A percentile compares a stretch with the other conserved stretches of the same genome.
Conservation (phyloP, 2,329 filamentous ascomycete species). For the Clarireedia homoeocarpa region DNA sequence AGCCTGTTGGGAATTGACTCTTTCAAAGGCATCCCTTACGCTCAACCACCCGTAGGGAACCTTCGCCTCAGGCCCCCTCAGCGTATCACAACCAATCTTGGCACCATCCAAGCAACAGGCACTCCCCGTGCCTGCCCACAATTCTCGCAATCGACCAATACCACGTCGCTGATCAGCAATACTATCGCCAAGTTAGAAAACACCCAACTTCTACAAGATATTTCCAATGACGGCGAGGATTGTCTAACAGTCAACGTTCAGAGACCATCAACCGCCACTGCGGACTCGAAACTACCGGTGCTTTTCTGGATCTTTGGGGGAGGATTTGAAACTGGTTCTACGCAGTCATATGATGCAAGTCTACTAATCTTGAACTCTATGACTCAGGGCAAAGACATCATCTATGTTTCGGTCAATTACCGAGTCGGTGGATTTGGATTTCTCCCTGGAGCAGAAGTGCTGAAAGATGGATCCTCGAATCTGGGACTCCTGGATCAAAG, state of each 20-base stretch:
- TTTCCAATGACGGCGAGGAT: slow-evolving; percentile 24
- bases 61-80: slow-evolving; percentile 36
- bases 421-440: slow-evolving; percentile 69
- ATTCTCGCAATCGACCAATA: slow-evolving; percentile 11
- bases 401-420: slow-evolving; percentile 75
- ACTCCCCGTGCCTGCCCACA: slow-evolving; percentile 31
- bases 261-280: slow-evolving; percentile 32
- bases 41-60: slow-evolving; percentile 33
- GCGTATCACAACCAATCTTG: slow-evolving; percentile 15
- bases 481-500: slow-evolving; percentile 67
- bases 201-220: background rate
- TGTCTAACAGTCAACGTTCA: slow-evolving; percentile 32
- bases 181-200: background rate
- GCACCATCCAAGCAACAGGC: slow-evolving; percentile 22
- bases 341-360: slow-evolving; percentile 42
- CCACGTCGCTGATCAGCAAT: background rate
- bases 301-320: slow-evolving; percentile 32
- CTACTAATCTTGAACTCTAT: slow-evolving; percentile 40
- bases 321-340: slow-evolving; percentile 34
- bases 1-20: background rate
- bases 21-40: slow-evolving; percentile 31
- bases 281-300: slow-evolving; percentile 44
- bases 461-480: slow-evolving; percentile 60
- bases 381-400: slow-evolving; percentile 49
- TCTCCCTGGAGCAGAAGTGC: slow-evolving; percentile 59